phyloP scores from a whole-genome alignment of 805 yeast genomes.

The Blastobotrys muscicola region DNA sequence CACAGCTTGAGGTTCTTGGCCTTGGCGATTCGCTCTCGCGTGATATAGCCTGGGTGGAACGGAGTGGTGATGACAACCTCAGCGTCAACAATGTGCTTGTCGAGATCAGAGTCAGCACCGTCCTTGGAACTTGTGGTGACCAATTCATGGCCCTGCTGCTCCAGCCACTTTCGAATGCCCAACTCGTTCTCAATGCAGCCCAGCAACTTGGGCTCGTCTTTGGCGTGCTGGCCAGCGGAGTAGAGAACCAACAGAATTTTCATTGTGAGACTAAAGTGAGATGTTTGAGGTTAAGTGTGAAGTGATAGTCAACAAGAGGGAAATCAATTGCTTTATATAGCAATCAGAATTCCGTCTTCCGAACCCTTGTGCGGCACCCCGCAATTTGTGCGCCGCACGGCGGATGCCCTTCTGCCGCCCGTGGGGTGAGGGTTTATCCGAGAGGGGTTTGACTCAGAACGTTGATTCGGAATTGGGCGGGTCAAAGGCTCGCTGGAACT shows the following conservation, averaged over 20 bases:
- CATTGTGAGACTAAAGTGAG: slow-evolving; percentile 7
- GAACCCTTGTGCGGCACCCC: too few species aligned
- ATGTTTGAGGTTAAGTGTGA: neutral
- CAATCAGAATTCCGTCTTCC: too few species aligned
- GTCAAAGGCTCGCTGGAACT: too few species aligned
- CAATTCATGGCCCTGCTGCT: slow-evolving; percentile 55
- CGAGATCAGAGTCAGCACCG: slow-evolving; percentile 47
- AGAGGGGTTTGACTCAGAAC: too few species aligned
- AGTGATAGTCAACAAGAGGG: too few species aligned
- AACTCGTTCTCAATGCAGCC: slow-evolving; percentile 71
- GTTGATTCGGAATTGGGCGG: too few species aligned
- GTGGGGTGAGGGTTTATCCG: too few species aligned
- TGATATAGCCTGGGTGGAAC: slow-evolving; percentile 72
- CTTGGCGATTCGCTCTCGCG: slow-evolving; percentile 52
- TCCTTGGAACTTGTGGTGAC: slow-evolving; percentile 64
- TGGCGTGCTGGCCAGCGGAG: slow-evolving; percentile 49
- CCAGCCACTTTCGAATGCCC: slow-evolving; percentile 58
- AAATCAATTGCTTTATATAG: too few species aligned
- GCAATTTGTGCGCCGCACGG: too few species aligned
- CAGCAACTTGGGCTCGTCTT: slow-evolving; percentile 48
- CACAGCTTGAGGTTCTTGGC: slow-evolving; percentile 61
- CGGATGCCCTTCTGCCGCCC: too few species aligned
- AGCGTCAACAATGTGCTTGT: slow-evolving; percentile 57
- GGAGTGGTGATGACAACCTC: slow-evolving; percentile 76
- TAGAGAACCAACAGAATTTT: slow-evolving; percentile 50